Base-by-base conservation (phyloP, 345 rosid species). In the Brassica incana region DNA sequence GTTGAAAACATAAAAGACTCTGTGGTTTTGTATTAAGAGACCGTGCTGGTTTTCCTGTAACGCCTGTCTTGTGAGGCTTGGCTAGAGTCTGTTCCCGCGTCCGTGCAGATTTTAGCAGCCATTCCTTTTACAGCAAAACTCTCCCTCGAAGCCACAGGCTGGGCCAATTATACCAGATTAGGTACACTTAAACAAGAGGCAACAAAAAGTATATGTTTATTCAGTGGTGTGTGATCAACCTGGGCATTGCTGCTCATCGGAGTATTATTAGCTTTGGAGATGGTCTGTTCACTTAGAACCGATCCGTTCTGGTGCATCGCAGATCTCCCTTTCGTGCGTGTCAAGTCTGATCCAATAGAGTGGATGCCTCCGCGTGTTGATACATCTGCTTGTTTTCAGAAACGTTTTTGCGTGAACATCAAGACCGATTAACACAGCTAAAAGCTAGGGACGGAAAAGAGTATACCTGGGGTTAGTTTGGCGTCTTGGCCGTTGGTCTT, bases 321-420 rank as follows among this genome's bases (percentile, higher is more conserved):
- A n/a, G 97, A 90, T 83, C 83, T 75, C 50, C 86, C 85, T 86
- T 72, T 92, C 73, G 83, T 95, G 82, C 99, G 98, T 35, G 99
- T 96, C 54, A 92, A 84, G 80, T 93, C 98, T 30, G 99, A 96
- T 60, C 99, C 99, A 54, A 96, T 78, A 1, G 98, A 96, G 78
- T 88, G 98, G 75, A 96, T 88, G 36, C 43, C 88, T 29, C 98
- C 99, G 48, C 91, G 92, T 3, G 98, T 96, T 5, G 98, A 93
- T 84, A 76, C 81, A 82, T 96, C 91, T 77, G 32, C 67, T 66
- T 66, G 8, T 40, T 20, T 59, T 52, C 48, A 38, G 52, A 38
- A 38, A 54, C 0, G 67, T 50, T 43, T 45, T 61, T 25, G 25
- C 8, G 36, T 73, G n/a, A 2, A 27, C 35, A 65, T 74, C 14